These are phyloP conservation scores for Penicillium brasilianum DNA, from an alignment of 2,329 filamentous ascomycete species.

Conservation along the genomic window DNA sequence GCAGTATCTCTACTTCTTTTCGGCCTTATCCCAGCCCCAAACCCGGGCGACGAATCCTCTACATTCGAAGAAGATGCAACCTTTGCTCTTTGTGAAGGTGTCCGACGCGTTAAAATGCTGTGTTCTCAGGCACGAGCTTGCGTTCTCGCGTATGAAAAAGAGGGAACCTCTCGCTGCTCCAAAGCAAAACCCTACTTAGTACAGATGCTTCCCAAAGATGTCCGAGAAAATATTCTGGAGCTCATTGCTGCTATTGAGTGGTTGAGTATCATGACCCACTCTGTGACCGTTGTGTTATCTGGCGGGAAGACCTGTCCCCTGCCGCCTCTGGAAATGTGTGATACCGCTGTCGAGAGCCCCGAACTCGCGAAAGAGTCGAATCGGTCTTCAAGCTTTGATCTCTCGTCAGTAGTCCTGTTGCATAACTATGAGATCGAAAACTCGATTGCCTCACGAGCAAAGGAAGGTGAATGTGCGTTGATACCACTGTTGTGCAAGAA, in stretches of 20 bases:
- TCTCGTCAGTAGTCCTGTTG: not conserved
- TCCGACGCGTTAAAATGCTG: not conserved
- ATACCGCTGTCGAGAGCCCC: not conserved
- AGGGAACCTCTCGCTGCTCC: not conserved
- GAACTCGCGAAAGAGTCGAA: not conserved
- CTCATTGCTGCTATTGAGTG: constrained; percentile 6
- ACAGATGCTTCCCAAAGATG: not conserved
- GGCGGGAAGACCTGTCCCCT: not conserved
- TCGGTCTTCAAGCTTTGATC: not conserved
- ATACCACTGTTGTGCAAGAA: not conserved
- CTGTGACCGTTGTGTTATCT: not conserved
- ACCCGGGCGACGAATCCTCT: not conserved
- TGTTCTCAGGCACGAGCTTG: constrained; percentile 7
- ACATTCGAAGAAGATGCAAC: constrained; percentile 1
- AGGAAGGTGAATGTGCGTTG: constrained; percentile 2
- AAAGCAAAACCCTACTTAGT: not conserved
- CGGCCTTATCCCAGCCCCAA: not conserved
- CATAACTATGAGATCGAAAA: not conserved
- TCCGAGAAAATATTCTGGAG: constrained; percentile 1
- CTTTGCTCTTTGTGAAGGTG: constrained; percentile 7
- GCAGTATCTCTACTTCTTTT: constrained; percentile 1
- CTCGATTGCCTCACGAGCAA: not conserved
- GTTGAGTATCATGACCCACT: constrained; percentile 3
- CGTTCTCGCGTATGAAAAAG: not conserved
- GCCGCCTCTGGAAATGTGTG: not conserved